These are phyloP conservation scores for Sclerotinia sclerotiorum DNA, from an alignment of 2,329 filamentous ascomycete species.

Conservation along the genomic window DNA sequence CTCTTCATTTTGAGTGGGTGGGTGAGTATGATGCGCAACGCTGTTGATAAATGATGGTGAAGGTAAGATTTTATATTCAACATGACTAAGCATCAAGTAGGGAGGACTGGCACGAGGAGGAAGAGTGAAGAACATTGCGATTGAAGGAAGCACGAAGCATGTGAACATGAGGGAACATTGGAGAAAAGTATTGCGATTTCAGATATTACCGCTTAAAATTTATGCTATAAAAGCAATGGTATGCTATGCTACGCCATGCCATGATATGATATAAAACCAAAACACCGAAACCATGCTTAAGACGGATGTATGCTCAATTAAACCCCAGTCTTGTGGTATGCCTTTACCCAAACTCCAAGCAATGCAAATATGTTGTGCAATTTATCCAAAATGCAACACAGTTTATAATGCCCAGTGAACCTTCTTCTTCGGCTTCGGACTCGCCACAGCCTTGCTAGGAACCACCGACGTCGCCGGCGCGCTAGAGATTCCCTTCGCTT, in stretches of 20 bases:
- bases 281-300: not conserved
- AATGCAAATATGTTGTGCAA: constrained; percentile 26
- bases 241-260: not conserved
- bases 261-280: not conserved
- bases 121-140: not conserved
- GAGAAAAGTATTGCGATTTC: not conserved
- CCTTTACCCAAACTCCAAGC: constrained; percentile 25
- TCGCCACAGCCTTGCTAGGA: constrained; percentile 22
- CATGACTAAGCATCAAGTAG: not conserved
- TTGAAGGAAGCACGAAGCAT: not conserved
- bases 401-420: constrained; percentile 38
- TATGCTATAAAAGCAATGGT: not conserved
- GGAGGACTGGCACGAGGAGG: not conserved
- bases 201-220: not conserved
- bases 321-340: constrained; percentile 11
- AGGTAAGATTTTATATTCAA: not conserved
- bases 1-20: not conserved
- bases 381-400: constrained; percentile 26
- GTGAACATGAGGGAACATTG: not conserved
- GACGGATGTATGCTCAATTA: constrained; percentile 10
- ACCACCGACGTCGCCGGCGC: constrained; percentile 28
- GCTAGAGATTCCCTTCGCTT: constrained; percentile 26
- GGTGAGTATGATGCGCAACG: not conserved
- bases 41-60: not conserved
- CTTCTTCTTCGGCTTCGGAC: constrained; percentile 37